These are phyloP conservation scores for Saccharomyces hybrid DNA, from an alignment of 1,139 yeast genomes.

Conservation along the genomic window DNA sequence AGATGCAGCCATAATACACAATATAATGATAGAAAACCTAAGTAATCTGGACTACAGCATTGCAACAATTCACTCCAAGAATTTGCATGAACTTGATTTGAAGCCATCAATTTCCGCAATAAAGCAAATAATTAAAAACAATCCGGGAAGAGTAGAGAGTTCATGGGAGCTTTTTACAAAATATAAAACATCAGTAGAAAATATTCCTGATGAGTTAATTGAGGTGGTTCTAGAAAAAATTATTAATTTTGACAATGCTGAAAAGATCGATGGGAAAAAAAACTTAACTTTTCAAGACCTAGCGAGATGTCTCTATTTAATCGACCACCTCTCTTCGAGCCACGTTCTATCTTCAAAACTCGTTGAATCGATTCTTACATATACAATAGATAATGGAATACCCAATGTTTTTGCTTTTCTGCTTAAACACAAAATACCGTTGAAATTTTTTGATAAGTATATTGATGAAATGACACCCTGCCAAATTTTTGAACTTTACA, in stretches of 20 bases:
- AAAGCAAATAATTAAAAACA: conserved; percentile 9
- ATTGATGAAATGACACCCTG: conserved; percentile 10
- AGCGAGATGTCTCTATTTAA: conserved; percentile 6
- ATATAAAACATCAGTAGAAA: conserved; percentile 5
- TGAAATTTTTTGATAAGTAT: conserved; percentile 9
- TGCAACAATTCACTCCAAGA: conserved; percentile 22
- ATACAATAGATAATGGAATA: background rate
- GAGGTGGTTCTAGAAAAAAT: conserved; percentile 15
- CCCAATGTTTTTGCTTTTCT: background rate
- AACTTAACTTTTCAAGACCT: conserved; percentile 13
- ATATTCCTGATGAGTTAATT: conserved; percentile 16
- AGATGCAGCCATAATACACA: conserved; percentile 19
- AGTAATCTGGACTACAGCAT: conserved; percentile 24
- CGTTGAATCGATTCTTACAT: background rate
- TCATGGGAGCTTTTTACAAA: conserved; percentile 26
- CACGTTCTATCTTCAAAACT: background rate
- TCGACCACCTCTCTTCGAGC: background rate
- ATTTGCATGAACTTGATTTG: conserved; percentile 10
- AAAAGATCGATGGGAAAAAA: conserved; percentile 18
- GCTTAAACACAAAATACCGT: conserved; percentile 6
- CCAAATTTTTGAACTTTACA: conserved; percentile 12
- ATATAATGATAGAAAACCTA: conserved; percentile 23
- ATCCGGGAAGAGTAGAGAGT: conserved; percentile 29
- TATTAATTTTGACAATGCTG: conserved; percentile 18
- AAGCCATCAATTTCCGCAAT: background rate